Conservation (phyloP, 2,329 filamentous ascomycete species). For the Fusarium sp. region DNA sequence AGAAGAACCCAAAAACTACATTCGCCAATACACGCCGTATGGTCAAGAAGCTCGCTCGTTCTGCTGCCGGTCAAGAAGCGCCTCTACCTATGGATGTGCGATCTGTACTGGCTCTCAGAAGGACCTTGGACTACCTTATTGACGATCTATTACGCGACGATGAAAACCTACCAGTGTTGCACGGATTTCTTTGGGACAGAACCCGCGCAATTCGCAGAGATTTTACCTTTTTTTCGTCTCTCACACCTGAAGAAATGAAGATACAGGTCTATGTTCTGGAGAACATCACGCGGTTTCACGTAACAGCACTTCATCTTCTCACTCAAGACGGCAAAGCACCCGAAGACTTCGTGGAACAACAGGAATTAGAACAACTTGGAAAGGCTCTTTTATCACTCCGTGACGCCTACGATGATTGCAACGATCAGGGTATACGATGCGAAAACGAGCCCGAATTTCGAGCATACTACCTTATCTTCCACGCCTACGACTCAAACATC, state of each 20-base stretch:
- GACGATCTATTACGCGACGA: slow-evolving; percentile 67
- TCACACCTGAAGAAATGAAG: slow-evolving; percentile 66
- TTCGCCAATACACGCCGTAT: slow-evolving; percentile 65
- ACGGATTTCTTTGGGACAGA: slow-evolving; percentile 76
- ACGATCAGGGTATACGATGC: slow-evolving; percentile 66
- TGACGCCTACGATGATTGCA: slow-evolving; percentile 74
- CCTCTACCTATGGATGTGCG: slow-evolving; percentile 76
- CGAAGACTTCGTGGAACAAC: slow-evolving; percentile 73
- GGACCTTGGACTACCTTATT: slow-evolving; percentile 72
- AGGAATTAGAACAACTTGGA: slow-evolving; percentile 74
- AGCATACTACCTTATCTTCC: slow-evolving; percentile 72
- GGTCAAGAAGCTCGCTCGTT: slow-evolving; percentile 75
- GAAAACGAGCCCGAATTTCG: slow-evolving; percentile 74
- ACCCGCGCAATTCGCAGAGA: slow-evolving; percentile 75
- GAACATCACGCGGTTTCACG: slow-evolving; percentile 74
- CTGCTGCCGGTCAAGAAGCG: slow-evolving; percentile 74
- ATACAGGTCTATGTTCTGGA: slow-evolving; percentile 73
- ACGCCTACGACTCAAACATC: slow-evolving; percentile 68
- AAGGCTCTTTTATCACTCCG: slow-evolving; percentile 73
- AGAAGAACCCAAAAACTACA: slow-evolving; percentile 60
- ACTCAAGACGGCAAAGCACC: slow-evolving; percentile 65
- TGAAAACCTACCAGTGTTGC: slow-evolving; percentile 64
- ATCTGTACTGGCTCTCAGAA: slow-evolving; percentile 67
- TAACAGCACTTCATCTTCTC: slow-evolving; percentile 71
- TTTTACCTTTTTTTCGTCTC: slow-evolving; percentile 73